These are phyloP conservation scores for Mortierella sp. DNA, from an alignment of 371 early-diverging fungal genomes.

Conservation along the genomic window DNA sequence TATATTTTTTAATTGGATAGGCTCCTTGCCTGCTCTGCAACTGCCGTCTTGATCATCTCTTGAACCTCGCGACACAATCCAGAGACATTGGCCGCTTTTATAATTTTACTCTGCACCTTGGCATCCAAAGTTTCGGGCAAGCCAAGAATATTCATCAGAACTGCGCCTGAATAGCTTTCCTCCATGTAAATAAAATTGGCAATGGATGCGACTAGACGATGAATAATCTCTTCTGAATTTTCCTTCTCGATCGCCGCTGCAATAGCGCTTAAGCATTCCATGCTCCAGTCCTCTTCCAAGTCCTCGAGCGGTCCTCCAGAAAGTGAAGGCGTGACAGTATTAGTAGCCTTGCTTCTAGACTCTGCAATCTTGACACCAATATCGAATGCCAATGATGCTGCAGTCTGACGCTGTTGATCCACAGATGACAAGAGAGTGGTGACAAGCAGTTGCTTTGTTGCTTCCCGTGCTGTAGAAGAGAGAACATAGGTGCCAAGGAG, in stretches of 20 bases:
- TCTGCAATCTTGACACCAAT: constrained; percentile 64
- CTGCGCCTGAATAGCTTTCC: constrained; percentile 30
- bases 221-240: constrained; percentile 59
- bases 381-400: constrained; percentile 78
- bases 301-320: constrained; percentile 52
- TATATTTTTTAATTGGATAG: neutral
- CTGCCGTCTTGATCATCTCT: constrained; percentile 50
- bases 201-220: constrained; percentile 47
- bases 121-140: constrained; percentile 26
- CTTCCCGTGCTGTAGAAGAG: constrained; percentile 63
- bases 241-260: constrained; percentile 71
- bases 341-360: constrained; percentile 28
- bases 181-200: constrained; percentile 50
- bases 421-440: constrained; percentile 69
- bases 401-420: constrained; percentile 70
- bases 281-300: constrained; percentile 77
- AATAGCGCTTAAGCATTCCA: constrained; percentile 74
- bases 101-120: constrained; percentile 31
- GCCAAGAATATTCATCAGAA: constrained; percentile 37
- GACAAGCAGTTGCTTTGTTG: constrained; percentile 71
- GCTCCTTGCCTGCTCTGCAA: constrained; percentile 21
- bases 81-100: constrained; percentile 25
- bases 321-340: constrained; percentile 57
- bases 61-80: constrained; percentile 65
- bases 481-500: constrained; percentile 65